These are phyloP conservation scores for Cajanus cajan DNA, from an alignment of 306 rosid genomes.

Conservation along the genomic window DNA sequence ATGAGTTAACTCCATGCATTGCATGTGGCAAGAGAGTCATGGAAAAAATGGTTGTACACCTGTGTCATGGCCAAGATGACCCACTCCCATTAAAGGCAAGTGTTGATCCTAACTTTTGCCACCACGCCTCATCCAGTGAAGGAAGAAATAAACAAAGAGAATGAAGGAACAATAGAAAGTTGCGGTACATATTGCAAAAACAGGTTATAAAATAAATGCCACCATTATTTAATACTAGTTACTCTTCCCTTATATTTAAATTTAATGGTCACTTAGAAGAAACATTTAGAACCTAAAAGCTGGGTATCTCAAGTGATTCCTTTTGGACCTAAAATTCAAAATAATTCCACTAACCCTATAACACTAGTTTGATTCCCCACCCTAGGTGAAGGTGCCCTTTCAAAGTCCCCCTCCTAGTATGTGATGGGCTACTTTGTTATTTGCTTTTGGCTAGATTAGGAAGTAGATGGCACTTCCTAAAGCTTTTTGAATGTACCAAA, in stretches of 20 bases:
- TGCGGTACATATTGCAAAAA: neutral
- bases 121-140: neutral
- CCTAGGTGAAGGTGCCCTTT: neutral
- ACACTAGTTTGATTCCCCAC: neutral
- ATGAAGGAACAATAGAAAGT: neutral
- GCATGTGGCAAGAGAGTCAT: too few relatives aligned
- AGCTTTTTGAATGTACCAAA: neutral
- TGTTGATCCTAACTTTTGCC: neutral
- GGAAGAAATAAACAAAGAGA: neutral
- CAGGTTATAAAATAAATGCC: too few relatives aligned
- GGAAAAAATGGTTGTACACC: too few relatives aligned
- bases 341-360: neutral
- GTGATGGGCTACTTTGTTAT: neutral
- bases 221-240: neutral
- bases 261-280: neutral
- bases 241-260: neutral
- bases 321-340: neutral
- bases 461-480: neutral
- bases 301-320: neutral
- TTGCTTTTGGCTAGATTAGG: neutral
- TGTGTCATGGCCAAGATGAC: neutral
- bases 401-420: neutral
- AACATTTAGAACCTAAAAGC: neutral
- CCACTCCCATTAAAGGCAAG: too few relatives aligned
- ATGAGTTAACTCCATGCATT: too few relatives aligned